Evolutionary conservation across 2,329 filamentous ascomycete genomes (phyloP).

Genomic region (Claviceps sorghi): DNA sequence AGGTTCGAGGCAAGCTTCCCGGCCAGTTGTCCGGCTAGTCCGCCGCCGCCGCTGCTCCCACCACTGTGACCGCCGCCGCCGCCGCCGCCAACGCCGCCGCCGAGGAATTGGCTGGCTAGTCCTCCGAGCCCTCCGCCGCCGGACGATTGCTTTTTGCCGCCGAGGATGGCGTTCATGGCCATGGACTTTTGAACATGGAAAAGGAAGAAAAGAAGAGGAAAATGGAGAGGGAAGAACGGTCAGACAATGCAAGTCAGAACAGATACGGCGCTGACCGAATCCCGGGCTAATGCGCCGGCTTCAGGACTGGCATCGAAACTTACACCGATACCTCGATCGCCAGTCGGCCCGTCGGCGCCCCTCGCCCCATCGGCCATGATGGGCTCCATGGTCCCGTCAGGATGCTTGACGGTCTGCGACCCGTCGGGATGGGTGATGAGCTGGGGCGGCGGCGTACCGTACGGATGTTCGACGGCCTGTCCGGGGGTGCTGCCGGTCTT

Average conservation of each 20-base stretch:
- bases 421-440: conserved; percentile 50
- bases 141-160: conserved; percentile 24
- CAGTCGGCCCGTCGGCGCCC: conserved; percentile 34
- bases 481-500: conserved; percentile 46
- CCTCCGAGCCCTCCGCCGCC: conserved; percentile 14
- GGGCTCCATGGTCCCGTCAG: conserved; percentile 47
- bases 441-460: conserved; percentile 40
- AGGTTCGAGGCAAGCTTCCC: conserved; percentile 41
- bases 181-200: conserved; percentile 41
- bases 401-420: conserved; percentile 43
- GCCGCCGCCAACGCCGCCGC: conserved; percentile 19
- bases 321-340: conserved; percentile 53
- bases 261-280: background rate
- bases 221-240: no score
- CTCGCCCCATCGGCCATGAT: conserved; percentile 37
- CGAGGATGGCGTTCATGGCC: conserved; percentile 44
- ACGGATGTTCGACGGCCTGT: conserved; percentile 44
- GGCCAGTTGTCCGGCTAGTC: conserved; percentile 38
- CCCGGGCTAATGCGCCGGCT: background rate
- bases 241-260: background rate
- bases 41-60: conserved; percentile 23
- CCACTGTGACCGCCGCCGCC: no score
- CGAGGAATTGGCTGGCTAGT: conserved; percentile 6
- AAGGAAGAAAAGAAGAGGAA: background rate
- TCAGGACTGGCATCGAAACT: conserved; percentile 14